Base-by-base conservation (phyloP, 257 asterid genomes). In the Solanum tarapatanum region DNA sequence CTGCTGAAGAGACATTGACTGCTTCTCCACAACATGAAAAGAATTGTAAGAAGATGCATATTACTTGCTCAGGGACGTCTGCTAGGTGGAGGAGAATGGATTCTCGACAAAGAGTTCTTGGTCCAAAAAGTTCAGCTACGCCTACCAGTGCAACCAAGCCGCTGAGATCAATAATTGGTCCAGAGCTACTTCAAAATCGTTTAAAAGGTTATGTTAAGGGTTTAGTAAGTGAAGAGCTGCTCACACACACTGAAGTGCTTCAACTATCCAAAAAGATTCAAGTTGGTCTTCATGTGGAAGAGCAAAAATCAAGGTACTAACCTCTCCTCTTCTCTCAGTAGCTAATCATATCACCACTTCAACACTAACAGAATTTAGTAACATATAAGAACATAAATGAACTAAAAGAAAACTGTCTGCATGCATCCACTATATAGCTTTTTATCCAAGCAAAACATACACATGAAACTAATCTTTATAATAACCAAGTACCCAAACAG, bases 161-260 rank as follows among this genome's bases (percentile, higher is more conserved):
- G 83, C 86, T 88, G 88, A 89, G 92, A 82, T 92, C 94, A 69
- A 30, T 87, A 69, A 87, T 91, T 88, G 89, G 91, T 87, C 93
- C 95, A 12, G 92, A 94, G 70, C 90, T 93, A 88, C 93, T 91
- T 89, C 94, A 90, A 86, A 95, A 84, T 89, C 97, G 94, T 64
- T 55, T 89, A 74, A 95, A 89, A 90, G 97, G 98, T 37, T 95
- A 94, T 87, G 94, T 93, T 3, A 96, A 92, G 89, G 98, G 98
- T 72, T 92, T 88, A 28, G 87, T 89, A 76, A 92, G 91, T 83
- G 95, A 93, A 13, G 97, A 92, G 72, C 88, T 97, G 89, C 99
- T 97, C 89, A 92, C 96, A 58, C 99, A 97, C 83, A 84, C 91
- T 11, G 93, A 95, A 90, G 99, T 97, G 24, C 94, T 97, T 82